Evolutionary conservation across 2,329 filamentous ascomycete species (phyloP).

Genomic region (Torrubiella hemipterigena): DNA sequence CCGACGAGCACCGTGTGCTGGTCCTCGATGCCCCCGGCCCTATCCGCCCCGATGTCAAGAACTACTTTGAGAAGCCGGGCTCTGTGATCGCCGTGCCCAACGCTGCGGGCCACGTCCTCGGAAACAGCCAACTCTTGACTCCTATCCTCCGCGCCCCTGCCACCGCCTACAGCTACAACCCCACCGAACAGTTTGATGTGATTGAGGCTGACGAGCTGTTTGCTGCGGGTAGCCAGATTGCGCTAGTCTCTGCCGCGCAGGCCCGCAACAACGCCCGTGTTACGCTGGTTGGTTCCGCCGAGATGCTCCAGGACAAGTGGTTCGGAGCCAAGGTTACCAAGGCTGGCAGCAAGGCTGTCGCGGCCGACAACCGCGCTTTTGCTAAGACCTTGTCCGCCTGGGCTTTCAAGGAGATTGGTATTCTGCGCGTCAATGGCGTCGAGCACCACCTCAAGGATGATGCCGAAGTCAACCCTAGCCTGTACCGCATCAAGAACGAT

Average conservation of each 20-base stretch:
- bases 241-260: conserved; percentile 76
- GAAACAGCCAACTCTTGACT: conserved; percentile 62
- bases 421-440: conserved; percentile 72
- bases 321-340: conserved; percentile 70
- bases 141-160: conserved; percentile 72
- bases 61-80: conserved; percentile 53
- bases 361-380: conserved; percentile 74
- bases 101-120: conserved; percentile 70
- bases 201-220: conserved; percentile 67
- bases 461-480: conserved; percentile 62
- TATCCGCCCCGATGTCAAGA: conserved; percentile 56
- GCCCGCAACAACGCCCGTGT: conserved; percentile 88
- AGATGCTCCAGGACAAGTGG: conserved; percentile 82
- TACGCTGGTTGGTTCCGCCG: conserved; percentile 71
- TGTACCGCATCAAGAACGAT: conserved; percentile 94
- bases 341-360: conserved; percentile 35
- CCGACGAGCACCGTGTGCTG: conserved; percentile 80
- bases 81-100: conserved; percentile 68
- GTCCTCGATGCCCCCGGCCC: conserved; percentile 58
- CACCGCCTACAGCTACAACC: conserved; percentile 89
- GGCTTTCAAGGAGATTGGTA: conserved; percentile 90
- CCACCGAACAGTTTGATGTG: conserved; percentile 65
- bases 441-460: conserved; percentile 56
- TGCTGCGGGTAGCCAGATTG: conserved; percentile 71
- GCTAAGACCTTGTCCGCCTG: conserved; percentile 78